phyloP scores from a whole-genome alignment of 2,329 filamentous ascomycete genomes.

The Xylariaceae sp. region DNA sequence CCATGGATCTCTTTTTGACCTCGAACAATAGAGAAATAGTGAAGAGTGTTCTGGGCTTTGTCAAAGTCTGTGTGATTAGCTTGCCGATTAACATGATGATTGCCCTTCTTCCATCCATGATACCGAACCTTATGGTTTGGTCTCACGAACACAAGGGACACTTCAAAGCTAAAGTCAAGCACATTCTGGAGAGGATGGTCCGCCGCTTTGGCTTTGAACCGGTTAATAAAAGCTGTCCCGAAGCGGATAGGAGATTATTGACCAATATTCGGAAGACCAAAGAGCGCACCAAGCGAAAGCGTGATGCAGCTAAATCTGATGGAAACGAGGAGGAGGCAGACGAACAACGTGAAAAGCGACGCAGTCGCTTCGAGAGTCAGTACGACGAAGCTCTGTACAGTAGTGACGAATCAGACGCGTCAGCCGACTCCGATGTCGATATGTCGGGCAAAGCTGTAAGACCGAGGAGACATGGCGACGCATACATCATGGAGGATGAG shows the following conservation, averaged over 20 bases:
- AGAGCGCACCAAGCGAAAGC: conserved; percentile 86
- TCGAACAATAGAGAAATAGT: conserved; percentile 98
- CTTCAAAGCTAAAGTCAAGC: conserved; percentile 96
- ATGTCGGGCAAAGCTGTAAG: conserved; percentile 40
- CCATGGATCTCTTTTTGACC: conserved; percentile 92
- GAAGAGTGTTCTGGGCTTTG: conserved; percentile 87
- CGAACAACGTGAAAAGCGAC: conserved; percentile 44
- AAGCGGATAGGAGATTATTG: conserved; percentile 84
- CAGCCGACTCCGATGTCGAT: conserved; percentile 61
- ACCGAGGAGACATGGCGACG: conserved; percentile 59
- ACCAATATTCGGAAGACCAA: conserved; percentile 93
- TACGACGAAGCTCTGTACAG: conserved; percentile 96
- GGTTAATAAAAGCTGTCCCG: conserved; percentile 77
- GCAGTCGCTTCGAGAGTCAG: conserved; percentile 78
- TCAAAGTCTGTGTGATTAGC: conserved; percentile 90
- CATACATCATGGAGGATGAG: conserved; percentile 91
- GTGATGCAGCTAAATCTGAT: conserved; percentile 61
- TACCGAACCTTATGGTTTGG: conserved; percentile 93
- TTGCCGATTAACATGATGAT: conserved; percentile 76
- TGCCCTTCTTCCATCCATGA: conserved; percentile 69
- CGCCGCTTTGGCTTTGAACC: conserved; percentile 81
- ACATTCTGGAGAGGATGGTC: conserved; percentile 92
- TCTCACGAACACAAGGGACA: conserved; percentile 97
- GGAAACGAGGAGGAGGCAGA: conserved; percentile 53
- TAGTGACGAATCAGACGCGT: conserved; percentile 62